Evolutionary conservation across 257 asterid genomes (phyloP).

Genomic region (Mitragyna speciosa): DNA sequence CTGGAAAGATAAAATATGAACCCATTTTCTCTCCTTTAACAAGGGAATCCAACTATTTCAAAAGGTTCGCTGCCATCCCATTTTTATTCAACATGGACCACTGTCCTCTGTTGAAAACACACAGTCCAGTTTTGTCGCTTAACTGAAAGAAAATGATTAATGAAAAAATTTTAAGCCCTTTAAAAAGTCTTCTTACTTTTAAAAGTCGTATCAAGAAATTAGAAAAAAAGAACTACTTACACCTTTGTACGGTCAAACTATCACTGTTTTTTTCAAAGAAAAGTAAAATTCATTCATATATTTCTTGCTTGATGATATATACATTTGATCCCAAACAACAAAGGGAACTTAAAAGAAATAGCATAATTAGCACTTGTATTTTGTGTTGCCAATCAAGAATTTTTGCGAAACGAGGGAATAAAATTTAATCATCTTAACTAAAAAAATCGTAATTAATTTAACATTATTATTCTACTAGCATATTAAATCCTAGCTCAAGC

Average conservation of each 20-base stretch:
- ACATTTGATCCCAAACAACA: neutral
- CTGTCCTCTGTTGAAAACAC: conserved; percentile 62
- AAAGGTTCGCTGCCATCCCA: conserved; percentile 39
- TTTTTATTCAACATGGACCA: conserved; percentile 58
- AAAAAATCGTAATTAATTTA: neutral
- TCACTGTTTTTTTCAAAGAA: neutral
- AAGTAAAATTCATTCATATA: too few species aligned
- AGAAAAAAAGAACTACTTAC: neutral
- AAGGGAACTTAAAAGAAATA: neutral
- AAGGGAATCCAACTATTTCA: conserved; percentile 50
- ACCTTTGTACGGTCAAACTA: neutral
- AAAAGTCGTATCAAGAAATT: neutral
- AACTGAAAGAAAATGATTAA: conserved; percentile 9
- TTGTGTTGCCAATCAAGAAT: neutral
- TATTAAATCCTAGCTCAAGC: conserved; percentile 37
- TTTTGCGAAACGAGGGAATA: neutral
- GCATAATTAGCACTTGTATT: neutral
- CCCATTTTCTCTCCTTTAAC: conserved; percentile 34
- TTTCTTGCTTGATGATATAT: neutral
- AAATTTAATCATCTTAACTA: too few species aligned
- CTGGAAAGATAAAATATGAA: conserved; percentile 30
- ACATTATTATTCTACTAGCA: neutral
- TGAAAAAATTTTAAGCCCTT: neutral
- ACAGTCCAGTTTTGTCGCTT: conserved; percentile 54
- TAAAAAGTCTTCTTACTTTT: neutral